Evolutionary conservation across 768 basidiomycete species (phyloP).

Genomic region (Russula brevipes): DNA sequence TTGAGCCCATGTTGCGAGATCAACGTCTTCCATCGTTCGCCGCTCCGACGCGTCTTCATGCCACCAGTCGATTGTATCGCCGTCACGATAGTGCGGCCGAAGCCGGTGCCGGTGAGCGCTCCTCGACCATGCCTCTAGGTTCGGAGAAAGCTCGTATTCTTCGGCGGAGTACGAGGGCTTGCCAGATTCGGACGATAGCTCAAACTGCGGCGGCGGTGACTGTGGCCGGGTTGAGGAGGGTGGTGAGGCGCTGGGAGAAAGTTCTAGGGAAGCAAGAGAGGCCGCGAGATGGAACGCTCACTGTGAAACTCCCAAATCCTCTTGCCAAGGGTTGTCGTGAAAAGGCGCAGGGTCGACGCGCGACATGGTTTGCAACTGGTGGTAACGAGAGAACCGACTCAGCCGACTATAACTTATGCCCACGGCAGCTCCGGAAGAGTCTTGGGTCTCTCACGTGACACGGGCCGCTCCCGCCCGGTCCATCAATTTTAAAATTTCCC

Average conservation of each 20-base stretch:
- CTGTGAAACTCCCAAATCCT: not conserved
- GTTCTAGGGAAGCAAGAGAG: not conserved
- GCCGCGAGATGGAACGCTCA: not conserved
- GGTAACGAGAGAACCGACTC: not conserved
- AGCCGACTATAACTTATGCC: no score
- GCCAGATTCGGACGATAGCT: not conserved
- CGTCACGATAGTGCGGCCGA: conserved; percentile 44
- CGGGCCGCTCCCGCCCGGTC: no score
- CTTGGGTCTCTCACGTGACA: no score
- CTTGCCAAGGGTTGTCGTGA: conserved; percentile 6
- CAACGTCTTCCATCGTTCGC: conserved; percentile 45
- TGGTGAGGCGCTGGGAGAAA: conserved; percentile 4
- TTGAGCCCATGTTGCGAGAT: conserved; percentile 50
- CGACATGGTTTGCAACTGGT: not conserved
- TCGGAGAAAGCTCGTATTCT: conserved; percentile 21
- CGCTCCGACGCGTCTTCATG: conserved; percentile 61
- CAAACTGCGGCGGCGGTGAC: not conserved
- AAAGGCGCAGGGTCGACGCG: conserved; percentile 1
- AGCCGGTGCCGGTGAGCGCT: conserved; percentile 21
- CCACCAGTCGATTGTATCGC: conserved; percentile 64
- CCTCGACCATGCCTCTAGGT: conserved; percentile 22
- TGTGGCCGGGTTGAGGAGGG: not conserved
- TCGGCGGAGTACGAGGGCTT: not conserved
- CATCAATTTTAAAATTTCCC: no score
- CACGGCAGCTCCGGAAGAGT: no score